phyloP scores from a whole-genome alignment of 306 rosid species.

The Prinsepia uniflora region DNA sequence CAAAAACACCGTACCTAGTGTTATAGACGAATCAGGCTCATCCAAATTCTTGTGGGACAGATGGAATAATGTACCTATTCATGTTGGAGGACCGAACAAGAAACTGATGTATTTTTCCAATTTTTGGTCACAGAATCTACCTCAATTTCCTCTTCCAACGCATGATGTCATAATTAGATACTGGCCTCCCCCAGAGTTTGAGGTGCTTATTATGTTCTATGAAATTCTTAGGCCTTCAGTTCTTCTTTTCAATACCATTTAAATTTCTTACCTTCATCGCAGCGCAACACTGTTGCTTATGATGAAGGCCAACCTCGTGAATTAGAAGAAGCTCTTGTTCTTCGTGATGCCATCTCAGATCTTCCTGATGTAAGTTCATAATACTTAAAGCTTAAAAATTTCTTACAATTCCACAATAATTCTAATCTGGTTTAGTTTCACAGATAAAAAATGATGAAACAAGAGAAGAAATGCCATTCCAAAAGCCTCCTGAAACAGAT shows the following conservation, averaged over 20 bases:
- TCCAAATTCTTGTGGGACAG: not conserved
- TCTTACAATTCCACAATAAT: constrained; percentile 17
- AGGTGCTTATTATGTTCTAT: constrained; percentile 40
- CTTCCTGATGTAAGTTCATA: constrained; percentile 64
- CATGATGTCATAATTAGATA: constrained; percentile 80
- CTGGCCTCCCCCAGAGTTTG: constrained; percentile 84
- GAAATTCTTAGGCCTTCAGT: constrained; percentile 6
- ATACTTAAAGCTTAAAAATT: constrained; percentile 15
- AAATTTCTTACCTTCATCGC: constrained; percentile 38
- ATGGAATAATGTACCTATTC: not conserved
- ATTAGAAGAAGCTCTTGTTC: constrained; percentile 59
- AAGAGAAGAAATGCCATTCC: constrained; percentile 56
- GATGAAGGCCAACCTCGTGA: constrained; percentile 79
- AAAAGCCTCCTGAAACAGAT: constrained; percentile 77
- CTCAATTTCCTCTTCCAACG: constrained; percentile 88
- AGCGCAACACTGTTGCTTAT: constrained; percentile 85
- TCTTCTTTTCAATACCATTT: constrained; percentile 6
- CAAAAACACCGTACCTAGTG: not conserved
- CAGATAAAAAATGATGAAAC: constrained; percentile 58
- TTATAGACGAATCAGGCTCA: constrained; percentile 6
- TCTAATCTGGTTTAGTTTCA: constrained; percentile 23
- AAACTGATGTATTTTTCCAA: not conserved
- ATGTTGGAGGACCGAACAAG: not conserved
- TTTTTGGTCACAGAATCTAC: constrained; percentile 53
- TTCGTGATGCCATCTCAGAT: constrained; percentile 92